phyloP scores from a whole-genome alignment of 768 basidiomycete species.

The Boletus edulis region DNA sequence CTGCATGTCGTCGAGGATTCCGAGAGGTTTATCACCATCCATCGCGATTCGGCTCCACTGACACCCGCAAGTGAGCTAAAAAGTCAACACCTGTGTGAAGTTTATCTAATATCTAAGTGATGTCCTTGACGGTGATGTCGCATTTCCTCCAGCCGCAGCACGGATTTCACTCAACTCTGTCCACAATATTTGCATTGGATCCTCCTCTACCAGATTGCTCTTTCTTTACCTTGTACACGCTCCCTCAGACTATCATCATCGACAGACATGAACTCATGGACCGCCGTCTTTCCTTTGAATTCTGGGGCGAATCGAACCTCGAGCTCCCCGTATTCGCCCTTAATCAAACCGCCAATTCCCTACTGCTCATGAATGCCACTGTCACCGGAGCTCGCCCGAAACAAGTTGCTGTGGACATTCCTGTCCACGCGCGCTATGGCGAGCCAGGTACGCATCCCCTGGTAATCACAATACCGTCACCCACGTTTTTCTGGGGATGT shows the following conservation, averaged over 20 bases:
- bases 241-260: constrained; percentile 41
- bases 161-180: constrained; percentile 32
- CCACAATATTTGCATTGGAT: constrained; percentile 20
- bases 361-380: constrained; percentile 34
- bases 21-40: constrained; percentile 17
- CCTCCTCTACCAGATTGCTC: constrained; percentile 16
- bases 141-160: constrained; percentile 21
- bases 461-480: constrained; percentile 23
- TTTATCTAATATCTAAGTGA: not conserved
- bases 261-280: constrained; percentile 44
- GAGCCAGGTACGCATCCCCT: constrained; percentile 21
- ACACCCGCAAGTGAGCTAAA: not conserved
- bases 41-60: not conserved
- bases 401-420: constrained; percentile 32
- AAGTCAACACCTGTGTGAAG: not conserved
- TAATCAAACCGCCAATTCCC: constrained; percentile 17
- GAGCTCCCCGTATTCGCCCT: constrained; percentile 43
- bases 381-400: constrained; percentile 1
- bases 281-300: constrained; percentile 31
- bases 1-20: constrained; percentile 29
- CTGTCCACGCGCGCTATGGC: constrained; percentile 46
- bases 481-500: constrained; percentile 35
- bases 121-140: constrained; percentile 19
- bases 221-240: constrained; percentile 33
- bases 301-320: constrained; percentile 39